Percentiles rank a stretch among this genome's conserved stretches.
Conservation (phyloP, 2,329 filamentous ascomycete genomes). For the Cladobotryum protrusum region DNA sequence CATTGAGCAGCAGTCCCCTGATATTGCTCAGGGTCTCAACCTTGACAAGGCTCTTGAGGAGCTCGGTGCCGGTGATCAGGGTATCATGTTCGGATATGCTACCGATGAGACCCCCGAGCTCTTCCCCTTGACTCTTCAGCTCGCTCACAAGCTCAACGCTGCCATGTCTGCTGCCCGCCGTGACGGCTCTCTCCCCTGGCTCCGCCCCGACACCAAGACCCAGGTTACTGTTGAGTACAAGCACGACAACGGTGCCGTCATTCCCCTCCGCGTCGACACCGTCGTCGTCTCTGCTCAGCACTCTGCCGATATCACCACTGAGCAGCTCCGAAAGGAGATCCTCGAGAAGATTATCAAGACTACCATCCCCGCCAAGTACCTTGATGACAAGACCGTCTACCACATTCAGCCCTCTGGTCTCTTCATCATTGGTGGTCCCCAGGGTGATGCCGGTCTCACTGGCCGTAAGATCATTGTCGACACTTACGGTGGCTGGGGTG, state of each 20-base stretch:
- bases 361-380: conserved; percentile 85
- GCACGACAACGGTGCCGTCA: conserved; percentile 88
- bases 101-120: conserved; percentile 98
- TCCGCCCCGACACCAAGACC: conserved; percentile 98
- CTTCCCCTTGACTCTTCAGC: conserved; percentile 85
- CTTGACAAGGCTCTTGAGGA: conserved; percentile 96
- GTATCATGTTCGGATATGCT: conserved; percentile 99
- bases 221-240: conserved; percentile 99
- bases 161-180: conserved; percentile 88
- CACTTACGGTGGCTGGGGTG: conserved; percentile 99
- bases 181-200: conserved; percentile 83
- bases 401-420: conserved; percentile 98
- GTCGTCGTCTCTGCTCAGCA: conserved; percentile 97
- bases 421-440: conserved; percentile 98
- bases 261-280: conserved; percentile 90
- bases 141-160: conserved; percentile 95
- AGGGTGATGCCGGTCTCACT: conserved; percentile 97
- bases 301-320: conserved; percentile 78
- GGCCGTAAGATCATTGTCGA: conserved; percentile 99
- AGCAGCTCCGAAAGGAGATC: conserved; percentile 90
- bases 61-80: conserved; percentile 97
- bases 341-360: conserved; percentile 95
- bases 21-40: conserved; percentile 98
- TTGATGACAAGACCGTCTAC: conserved; percentile 91
- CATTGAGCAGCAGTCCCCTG: conserved; percentile 98